Base-by-base conservation (phyloP, 306 rosid genomes). In the Trifolium subterraneum region DNA sequence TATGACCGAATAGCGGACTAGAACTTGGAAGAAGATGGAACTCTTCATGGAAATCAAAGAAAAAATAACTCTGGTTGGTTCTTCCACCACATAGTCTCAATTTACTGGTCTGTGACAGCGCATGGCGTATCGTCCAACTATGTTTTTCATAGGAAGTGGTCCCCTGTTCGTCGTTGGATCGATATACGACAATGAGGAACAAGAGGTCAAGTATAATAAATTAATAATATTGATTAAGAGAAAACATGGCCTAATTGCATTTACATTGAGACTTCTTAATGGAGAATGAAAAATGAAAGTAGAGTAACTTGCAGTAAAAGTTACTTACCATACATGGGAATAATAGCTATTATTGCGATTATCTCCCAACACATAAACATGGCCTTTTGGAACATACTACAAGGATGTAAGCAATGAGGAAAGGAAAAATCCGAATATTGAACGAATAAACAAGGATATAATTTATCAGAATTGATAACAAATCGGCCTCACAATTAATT, bases 351-450 rank as follows among this genome's bases (percentile, higher is more conserved):
- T 87, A 68, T 94, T 91, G 25, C 98, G 90, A 88, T 94, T 94
- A 87, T 94, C 96, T 33, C 98, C 97, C 84, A 91, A 65, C 68
- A 94, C 95, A 71, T 84, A 94, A 61, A 93, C 96, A 86, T 91
- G 91, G 68, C 88, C 92, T 60, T 83, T 71, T 19, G 98, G 98
- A 70, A 93, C 97, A 77, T 51, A 44, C 98, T 93, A 91, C 90
- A 72, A 73, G 67, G 33, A 77, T 8, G 47, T 42, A 70, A 70
- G 54, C n/a, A 20, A 73, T 9, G 13, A 68, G 56, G 36, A 45
- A 66, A 22, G 68, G 19, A 38, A 67, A 31, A 42, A 7, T 31
- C 18, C 38, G 38, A 68, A 67, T 35, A 65, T 23, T 44, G 61
- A n/a, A n/a, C n/a, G n/a, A 74, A 69, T 29, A 58, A 31, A 63